These are phyloP conservation scores for Fraxinus albicans DNA, from an alignment of 305 asterid genomes.

Conservation along the genomic window DNA sequence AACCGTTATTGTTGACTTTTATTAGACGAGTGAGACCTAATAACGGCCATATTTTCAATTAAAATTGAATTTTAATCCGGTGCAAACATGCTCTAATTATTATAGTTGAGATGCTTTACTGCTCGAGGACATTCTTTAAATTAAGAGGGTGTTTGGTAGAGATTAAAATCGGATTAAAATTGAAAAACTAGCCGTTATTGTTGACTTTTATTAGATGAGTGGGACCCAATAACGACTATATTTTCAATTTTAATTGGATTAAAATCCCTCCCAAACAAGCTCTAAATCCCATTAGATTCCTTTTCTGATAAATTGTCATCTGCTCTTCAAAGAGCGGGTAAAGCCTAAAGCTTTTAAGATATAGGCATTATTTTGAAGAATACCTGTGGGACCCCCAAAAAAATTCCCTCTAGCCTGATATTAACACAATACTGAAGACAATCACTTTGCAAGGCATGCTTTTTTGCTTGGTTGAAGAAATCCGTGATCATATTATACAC, in stretches of 20 bases:
- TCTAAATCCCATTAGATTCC: not conserved
- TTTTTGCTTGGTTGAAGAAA: constrained; percentile 11
- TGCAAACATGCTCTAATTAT: too few relatives aligned
- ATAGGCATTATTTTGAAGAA: not conserved
- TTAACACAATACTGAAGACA: not conserved
- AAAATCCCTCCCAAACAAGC: too few relatives aligned
- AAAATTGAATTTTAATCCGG: too few relatives aligned
- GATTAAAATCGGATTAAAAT: too few relatives aligned
- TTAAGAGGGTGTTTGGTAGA: not conserved
- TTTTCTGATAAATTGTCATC: not conserved
- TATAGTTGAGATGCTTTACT: too few relatives aligned
- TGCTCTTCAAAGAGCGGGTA: not conserved
- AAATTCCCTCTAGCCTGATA: not conserved
- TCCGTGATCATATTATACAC: not conserved
- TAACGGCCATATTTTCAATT: too few relatives aligned
- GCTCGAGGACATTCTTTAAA: too few relatives aligned
- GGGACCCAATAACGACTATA: too few relatives aligned
- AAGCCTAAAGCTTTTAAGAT: not conserved
- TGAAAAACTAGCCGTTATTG: not conserved
- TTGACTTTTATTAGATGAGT: too few relatives aligned
- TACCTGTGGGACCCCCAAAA: not conserved
- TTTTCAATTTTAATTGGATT: too few relatives aligned
- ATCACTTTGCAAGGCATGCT: not conserved
- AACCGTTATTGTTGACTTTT: too few relatives aligned
- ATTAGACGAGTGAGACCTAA: too few relatives aligned